A percentile compares a stretch with the other conserved stretches of the same genome.
Conservation (phyloP, 2,329 filamentous ascomycete genomes). For the Achaetomium macrosporum region DNA sequence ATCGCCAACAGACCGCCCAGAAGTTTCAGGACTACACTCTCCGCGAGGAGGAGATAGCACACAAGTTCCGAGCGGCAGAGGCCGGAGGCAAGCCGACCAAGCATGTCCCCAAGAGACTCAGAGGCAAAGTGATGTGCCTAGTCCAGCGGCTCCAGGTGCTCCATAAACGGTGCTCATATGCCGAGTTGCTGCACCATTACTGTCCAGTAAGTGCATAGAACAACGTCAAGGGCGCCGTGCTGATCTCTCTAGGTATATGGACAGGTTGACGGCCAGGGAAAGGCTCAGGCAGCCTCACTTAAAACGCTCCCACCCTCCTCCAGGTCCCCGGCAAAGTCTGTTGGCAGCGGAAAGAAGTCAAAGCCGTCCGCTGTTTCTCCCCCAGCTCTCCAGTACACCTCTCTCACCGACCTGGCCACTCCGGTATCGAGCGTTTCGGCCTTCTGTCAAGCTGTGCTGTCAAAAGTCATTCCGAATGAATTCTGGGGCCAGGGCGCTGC, state of each 20-base stretch:
- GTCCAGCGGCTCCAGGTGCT: slow-evolving; percentile 62
- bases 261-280: slow-evolving; percentile 2
- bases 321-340: neutral
- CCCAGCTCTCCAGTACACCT: slow-evolving; percentile 37
- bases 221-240: neutral
- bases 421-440: slow-evolving; percentile 66
- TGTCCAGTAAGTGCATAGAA: slow-evolving; percentile 53
- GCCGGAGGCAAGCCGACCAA: slow-evolving; percentile 19
- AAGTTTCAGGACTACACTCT: slow-evolving; percentile 78
- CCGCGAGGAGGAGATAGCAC: slow-evolving; percentile 72
- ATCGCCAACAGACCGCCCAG: slow-evolving; percentile 61
- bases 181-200: slow-evolving; percentile 71
- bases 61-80: slow-evolving; percentile 31
- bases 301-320: slow-evolving; percentile 1
- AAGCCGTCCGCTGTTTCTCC: slow-evolving; percentile 18
- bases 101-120: slow-evolving; percentile 60
- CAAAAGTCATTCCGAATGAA: slow-evolving; percentile 63
- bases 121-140: slow-evolving; percentile 54
- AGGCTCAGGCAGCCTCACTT: neutral
- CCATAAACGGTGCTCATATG: slow-evolving; percentile 72
- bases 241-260: slow-evolving; percentile 3
- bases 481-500: slow-evolving; percentile 63
- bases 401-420: slow-evolving; percentile 63
- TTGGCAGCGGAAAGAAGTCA: slow-evolving; percentile 15
- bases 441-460: slow-evolving; percentile 74